phyloP scores from a whole-genome alignment of 163 green algal species.

The Scenedesmus sp. region DNA sequence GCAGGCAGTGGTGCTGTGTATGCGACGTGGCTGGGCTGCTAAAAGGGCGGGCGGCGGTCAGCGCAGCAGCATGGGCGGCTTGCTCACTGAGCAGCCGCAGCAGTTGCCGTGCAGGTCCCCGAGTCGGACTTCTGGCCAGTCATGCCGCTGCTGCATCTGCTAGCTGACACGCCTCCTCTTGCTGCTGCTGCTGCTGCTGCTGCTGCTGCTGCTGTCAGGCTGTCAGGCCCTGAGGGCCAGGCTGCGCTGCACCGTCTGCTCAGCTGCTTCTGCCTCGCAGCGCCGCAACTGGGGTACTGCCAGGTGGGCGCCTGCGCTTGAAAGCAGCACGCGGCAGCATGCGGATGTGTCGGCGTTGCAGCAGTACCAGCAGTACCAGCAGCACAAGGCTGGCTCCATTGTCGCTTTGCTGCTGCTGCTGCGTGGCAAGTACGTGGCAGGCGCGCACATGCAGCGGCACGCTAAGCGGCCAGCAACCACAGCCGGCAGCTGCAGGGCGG shows the following conservation, averaged over 20 bases:
- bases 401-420: not conserved
- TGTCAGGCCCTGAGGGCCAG: not conserved
- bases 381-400: too few relatives aligned
- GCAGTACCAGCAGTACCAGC: not conserved
- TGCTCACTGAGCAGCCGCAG: not conserved
- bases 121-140: too few relatives aligned
- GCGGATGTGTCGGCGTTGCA: too few relatives aligned
- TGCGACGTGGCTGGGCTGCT: too few relatives aligned
- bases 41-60: too few relatives aligned
- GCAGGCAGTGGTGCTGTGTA: too few relatives aligned
- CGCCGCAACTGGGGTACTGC: constrained; percentile 39
- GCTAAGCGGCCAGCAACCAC: too few relatives aligned
- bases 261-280: constrained; percentile 30
- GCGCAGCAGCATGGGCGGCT: not conserved
- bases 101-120: not conserved
- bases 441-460: too few relatives aligned
- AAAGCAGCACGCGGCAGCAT: too few relatives aligned
- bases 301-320: not conserved
- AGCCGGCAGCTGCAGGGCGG: too few relatives aligned
- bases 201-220: constrained; percentile 13
- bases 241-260: constrained; percentile 10
- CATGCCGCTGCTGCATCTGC: not conserved
- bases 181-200: not conserved
- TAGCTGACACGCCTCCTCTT: too few relatives aligned
- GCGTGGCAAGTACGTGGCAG: too few relatives aligned